phyloP scores from a whole-genome alignment of 2,329 filamentous ascomycete genomes.

The Huntiella moniliformis region DNA sequence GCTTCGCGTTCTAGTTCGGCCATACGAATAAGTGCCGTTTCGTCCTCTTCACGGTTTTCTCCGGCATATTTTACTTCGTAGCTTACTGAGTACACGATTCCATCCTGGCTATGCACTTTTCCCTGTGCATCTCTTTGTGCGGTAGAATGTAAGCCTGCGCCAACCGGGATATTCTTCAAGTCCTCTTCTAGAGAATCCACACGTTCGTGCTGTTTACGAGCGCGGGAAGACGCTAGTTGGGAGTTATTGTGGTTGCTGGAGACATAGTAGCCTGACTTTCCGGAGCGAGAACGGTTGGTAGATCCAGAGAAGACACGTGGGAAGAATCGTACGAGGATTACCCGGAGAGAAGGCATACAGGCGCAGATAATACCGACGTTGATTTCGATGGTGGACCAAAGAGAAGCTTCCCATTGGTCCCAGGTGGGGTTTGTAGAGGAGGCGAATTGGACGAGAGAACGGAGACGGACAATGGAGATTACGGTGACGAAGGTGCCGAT shows the following conservation, averaged over 20 bases:
- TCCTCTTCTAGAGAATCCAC: too few relatives aligned
- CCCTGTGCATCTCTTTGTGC: too few relatives aligned
- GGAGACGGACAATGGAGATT: slow-evolving; percentile 18
- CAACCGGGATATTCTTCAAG: too few relatives aligned
- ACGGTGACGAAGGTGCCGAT: slow-evolving; percentile 22
- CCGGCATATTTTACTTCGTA: slow-evolving; percentile 8
- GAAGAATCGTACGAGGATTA: slow-evolving; percentile 18
- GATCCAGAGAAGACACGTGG: slow-evolving; percentile 17
- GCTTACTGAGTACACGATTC: slow-evolving; percentile 5
- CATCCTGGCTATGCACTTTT: not conserved
- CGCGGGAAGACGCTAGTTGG: not conserved
- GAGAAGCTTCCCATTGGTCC: slow-evolving; percentile 16
- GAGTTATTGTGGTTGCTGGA: slow-evolving; percentile 11
- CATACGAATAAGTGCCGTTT: slow-evolving; percentile 8
- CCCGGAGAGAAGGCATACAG: slow-evolving; percentile 17
- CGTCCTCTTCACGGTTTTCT: slow-evolving; percentile 1
- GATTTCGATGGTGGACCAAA: slow-evolving; percentile 19
- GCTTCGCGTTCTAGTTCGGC: slow-evolving; percentile 4
- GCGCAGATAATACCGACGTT: slow-evolving; percentile 19
- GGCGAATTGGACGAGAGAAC: slow-evolving; percentile 16
- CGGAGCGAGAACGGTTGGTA: slow-evolving; percentile 10
- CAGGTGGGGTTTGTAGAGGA: slow-evolving; percentile 17
- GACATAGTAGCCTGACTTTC: slow-evolving; percentile 14
- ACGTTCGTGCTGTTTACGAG: too few relatives aligned
- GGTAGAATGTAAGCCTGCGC: too few relatives aligned